These are phyloP conservation scores for Peniophora sp. DNA, from an alignment of 1,284 basidiomycete genomes.

Conservation along the genomic window DNA sequence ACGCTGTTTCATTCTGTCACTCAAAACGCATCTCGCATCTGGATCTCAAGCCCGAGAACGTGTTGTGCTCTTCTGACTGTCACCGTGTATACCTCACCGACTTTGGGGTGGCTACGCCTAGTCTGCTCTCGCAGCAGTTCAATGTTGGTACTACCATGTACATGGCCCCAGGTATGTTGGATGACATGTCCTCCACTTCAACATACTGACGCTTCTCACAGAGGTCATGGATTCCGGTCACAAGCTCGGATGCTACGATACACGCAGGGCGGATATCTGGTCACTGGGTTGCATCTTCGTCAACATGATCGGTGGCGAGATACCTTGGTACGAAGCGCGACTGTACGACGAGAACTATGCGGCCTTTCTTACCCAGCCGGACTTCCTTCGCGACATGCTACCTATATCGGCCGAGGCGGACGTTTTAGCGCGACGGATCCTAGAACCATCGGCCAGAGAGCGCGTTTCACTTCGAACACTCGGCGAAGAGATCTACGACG, in stretches of 20 bases:
- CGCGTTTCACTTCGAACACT: too few relatives aligned
- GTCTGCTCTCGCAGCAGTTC: background rate
- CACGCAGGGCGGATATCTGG: background rate
- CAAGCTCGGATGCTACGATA: background rate
- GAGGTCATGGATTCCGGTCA: background rate
- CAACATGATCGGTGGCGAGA: background rate
- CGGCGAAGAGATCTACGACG: too few relatives aligned
- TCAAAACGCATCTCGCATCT: background rate
- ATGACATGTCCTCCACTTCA: background rate
- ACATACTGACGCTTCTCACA: background rate
- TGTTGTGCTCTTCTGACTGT: background rate
- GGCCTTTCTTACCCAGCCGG: background rate
- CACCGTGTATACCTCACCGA: background rate
- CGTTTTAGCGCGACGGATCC: background rate
- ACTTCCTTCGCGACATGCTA: background rate
- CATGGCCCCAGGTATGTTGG: background rate
- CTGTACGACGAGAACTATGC: background rate
- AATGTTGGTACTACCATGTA: background rate
- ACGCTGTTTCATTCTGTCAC: background rate
- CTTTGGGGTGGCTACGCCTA: background rate
- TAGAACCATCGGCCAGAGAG: background rate
- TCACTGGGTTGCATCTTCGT: background rate
- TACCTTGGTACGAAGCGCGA: background rate
- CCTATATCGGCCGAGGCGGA: background rate
- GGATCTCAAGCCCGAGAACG: constrained; percentile 2